Evolutionary conservation across 495 filamentous ascomycete species (phyloP).

Genomic region (Penicillium coffeae): DNA sequence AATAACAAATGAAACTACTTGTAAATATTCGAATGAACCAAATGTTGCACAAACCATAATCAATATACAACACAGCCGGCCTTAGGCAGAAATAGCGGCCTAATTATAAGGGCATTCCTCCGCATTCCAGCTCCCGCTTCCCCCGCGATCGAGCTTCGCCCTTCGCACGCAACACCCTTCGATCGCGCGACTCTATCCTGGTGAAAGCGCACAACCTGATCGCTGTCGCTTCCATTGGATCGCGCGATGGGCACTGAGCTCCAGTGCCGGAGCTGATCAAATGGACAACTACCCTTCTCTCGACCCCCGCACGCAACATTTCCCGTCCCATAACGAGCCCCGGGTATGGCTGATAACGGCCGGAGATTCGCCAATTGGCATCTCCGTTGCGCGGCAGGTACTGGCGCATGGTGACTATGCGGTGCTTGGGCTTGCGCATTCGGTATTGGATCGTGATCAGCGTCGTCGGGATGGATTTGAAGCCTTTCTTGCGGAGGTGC

Average conservation of each 20-base stretch:
- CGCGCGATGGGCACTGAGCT: slow-evolving; percentile 33
- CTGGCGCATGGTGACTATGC: slow-evolving; percentile 85
- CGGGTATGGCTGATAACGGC: slow-evolving; percentile 16
- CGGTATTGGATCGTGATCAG: slow-evolving; percentile 39
- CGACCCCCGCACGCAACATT: slow-evolving; percentile 47
- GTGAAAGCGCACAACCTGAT: too few relatives aligned
- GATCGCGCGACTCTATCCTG: too few relatives aligned
- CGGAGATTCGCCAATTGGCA: slow-evolving; percentile 27
- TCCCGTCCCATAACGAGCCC: slow-evolving; percentile 35
- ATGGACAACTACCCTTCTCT: slow-evolving; percentile 39
- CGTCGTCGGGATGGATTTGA: slow-evolving; percentile 49
- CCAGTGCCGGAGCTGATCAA: slow-evolving; percentile 21
- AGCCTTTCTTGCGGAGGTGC: slow-evolving; percentile 62
- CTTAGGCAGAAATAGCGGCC: too few relatives aligned
- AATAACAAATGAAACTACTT: too few relatives aligned
- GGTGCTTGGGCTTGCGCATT: slow-evolving; percentile 68
- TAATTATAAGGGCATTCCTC: too few relatives aligned
- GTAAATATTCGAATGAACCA: too few relatives aligned
- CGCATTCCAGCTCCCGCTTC: too few relatives aligned
- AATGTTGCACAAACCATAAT: too few relatives aligned
- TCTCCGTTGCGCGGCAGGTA: slow-evolving; percentile 60
- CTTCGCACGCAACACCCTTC: too few relatives aligned
- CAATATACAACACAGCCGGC: too few relatives aligned
- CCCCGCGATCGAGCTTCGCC: too few relatives aligned
- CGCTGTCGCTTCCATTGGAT: neutral